A percentile compares a stretch with the other conserved stretches of the same genome.
These are phyloP conservation scores for Eutypella sp. DNA, from an alignment of 2,329 filamentous ascomycete species.

Conservation along the genomic window DNA sequence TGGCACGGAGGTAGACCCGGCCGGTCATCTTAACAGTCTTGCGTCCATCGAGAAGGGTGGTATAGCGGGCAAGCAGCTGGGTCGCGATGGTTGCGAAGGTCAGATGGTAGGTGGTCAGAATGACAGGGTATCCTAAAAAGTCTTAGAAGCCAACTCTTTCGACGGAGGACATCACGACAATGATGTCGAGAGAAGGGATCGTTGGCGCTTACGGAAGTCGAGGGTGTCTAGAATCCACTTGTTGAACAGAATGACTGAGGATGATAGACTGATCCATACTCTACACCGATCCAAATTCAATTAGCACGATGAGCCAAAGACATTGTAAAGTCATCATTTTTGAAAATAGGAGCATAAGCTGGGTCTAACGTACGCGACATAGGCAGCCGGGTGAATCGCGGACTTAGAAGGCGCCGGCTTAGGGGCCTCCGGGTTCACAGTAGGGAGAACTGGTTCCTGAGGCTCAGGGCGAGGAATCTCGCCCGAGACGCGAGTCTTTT, in stretches of 20 bases:
- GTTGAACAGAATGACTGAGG: slow-evolving; percentile 97
- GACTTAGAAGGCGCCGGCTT: slow-evolving; percentile 63
- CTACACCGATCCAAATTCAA: slow-evolving; percentile 39
- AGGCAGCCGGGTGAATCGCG: slow-evolving; percentile 74
- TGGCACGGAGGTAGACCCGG: slow-evolving; percentile 84
- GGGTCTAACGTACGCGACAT: slow-evolving; percentile 59
- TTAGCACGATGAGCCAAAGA: too few relatives aligned
- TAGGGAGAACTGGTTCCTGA: slow-evolving; percentile 64
- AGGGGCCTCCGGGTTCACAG: slow-evolving; percentile 69
- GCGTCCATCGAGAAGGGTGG: slow-evolving; percentile 82
- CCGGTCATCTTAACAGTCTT: slow-evolving; percentile 98
- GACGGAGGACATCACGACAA: background rate
- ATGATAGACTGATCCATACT: slow-evolving; percentile 87
- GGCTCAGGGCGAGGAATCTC: slow-evolving; percentile 61
- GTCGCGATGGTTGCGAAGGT: slow-evolving; percentile 91
- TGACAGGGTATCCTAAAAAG: slow-evolving; percentile 60
- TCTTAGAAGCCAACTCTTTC: slow-evolving; percentile 20
- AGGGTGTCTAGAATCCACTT: slow-evolving; percentile 92
- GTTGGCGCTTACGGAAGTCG: slow-evolving; percentile 79
- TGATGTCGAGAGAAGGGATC: too few relatives aligned
- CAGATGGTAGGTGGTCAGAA: slow-evolving; percentile 95
- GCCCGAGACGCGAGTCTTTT: slow-evolving; percentile 80
- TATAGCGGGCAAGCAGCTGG: slow-evolving; percentile 86
- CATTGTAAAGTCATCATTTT: too few relatives aligned
- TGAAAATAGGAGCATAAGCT: slow-evolving; percentile 1